Conservation (phyloP, 2,329 filamentous ascomycete genomes). For the Trichoderma oligosporum region DNA sequence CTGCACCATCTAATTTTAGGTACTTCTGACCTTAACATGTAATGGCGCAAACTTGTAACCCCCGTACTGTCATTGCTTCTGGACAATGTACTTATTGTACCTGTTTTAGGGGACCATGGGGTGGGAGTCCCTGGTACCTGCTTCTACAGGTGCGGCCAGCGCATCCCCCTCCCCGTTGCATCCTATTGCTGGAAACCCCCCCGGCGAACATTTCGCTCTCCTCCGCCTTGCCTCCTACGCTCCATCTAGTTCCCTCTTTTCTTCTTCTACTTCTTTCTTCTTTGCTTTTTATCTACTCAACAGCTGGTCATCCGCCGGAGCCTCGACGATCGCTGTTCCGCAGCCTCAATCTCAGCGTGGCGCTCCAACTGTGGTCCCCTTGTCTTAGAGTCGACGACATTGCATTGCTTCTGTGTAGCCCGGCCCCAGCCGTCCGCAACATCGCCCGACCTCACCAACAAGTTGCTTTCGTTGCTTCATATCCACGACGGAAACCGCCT, state of each 20-base stretch:
- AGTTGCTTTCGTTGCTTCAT: neutral
- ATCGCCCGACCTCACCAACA: neutral
- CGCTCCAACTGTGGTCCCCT: neutral
- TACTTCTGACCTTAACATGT: conserved; percentile 11
- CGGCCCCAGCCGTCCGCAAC: conserved; percentile 11
- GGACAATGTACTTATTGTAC: neutral
- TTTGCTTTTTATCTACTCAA: neutral
- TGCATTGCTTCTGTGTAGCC: conserved; percentile 14
- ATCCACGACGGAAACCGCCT: conserved; percentile 1
- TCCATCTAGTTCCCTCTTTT: conserved; percentile 5
- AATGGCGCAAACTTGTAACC: conserved; percentile 6
- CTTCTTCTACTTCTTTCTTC: neutral
- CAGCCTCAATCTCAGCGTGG: neutral
- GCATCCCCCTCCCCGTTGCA: conserved; percentile 14
- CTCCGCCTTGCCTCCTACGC: neutral
- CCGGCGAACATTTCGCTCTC: neutral
- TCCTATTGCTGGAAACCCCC: neutral
- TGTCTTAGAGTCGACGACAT: conserved; percentile 1
- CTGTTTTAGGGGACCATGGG: conserved; percentile 14
- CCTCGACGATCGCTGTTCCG: conserved; percentile 1
- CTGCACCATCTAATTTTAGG: conserved; percentile 16
- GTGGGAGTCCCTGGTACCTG: conserved; percentile 19
- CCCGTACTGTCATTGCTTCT: neutral
- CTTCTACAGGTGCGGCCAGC: conserved; percentile 12
- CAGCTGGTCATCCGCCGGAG: neutral